phyloP scores from a whole-genome alignment of 352 stramenopile species.

The Phytophthora aleatoria region DNA sequence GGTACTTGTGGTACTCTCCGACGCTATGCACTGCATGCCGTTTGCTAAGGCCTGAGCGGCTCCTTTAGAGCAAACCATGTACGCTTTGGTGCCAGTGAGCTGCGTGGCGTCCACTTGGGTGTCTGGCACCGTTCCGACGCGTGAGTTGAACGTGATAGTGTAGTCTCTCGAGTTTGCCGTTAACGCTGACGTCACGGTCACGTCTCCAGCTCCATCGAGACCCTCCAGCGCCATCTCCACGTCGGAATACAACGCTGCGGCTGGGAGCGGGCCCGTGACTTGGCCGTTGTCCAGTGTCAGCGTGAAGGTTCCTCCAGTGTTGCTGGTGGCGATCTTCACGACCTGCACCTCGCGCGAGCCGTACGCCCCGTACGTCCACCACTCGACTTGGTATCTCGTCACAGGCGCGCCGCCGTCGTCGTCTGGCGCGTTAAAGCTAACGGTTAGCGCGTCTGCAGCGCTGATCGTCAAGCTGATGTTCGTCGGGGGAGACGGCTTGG shows the following conservation, averaged over 20 bases:
- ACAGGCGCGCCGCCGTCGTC: slow-evolving; percentile 89
- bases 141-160: slow-evolving; percentile 63
- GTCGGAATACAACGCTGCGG: slow-evolving; percentile 64
- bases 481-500: slow-evolving; percentile 59
- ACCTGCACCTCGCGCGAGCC: slow-evolving; percentile 71
- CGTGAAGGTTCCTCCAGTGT: slow-evolving; percentile 86
- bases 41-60: slow-evolving; percentile 25
- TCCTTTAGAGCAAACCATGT: slow-evolving; percentile 62
- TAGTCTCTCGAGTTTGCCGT: slow-evolving; percentile 45
- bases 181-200: slow-evolving; percentile 59
- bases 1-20: slow-evolving; percentile 50
- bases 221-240: slow-evolving; percentile 83
- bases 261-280: slow-evolving; percentile 59
- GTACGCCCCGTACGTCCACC: slow-evolving; percentile 68
- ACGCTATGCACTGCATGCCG: slow-evolving; percentile 45
- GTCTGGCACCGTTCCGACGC: slow-evolving; percentile 32
- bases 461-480: slow-evolving; percentile 51
- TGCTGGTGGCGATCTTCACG: slow-evolving; percentile 80
- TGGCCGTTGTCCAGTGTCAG: slow-evolving; percentile 54
- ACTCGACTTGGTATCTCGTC: slow-evolving; percentile 90
- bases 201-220: slow-evolving; percentile 77
- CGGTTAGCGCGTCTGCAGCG: slow-evolving; percentile 59
- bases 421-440: slow-evolving; percentile 84
- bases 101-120: slow-evolving; percentile 44
- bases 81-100: slow-evolving; percentile 41